These are phyloP conservation scores for Fomitiporia mediterranea DNA, from an alignment of 1,284 basidiomycete genomes.

Conservation along the genomic window DNA sequence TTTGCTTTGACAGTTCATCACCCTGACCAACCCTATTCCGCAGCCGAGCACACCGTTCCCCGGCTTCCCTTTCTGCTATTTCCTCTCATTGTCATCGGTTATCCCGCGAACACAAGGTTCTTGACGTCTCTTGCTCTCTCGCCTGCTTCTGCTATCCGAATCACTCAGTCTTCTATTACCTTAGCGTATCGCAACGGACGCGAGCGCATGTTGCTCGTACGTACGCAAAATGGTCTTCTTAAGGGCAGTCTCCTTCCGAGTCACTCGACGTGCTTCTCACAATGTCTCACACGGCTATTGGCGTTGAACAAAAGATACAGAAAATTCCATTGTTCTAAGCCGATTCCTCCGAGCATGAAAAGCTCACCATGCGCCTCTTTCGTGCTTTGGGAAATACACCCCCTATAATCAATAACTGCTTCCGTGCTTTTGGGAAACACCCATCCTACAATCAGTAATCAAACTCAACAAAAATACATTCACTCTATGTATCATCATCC, in stretches of 20 bases:
- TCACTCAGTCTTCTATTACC: neutral
- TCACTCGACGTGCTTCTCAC: constrained; percentile 2
- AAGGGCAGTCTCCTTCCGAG: neutral
- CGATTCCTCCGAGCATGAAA: neutral
- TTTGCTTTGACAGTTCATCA: neutral
- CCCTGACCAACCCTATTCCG: neutral
- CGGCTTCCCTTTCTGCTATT: neutral
- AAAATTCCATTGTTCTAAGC: neutral
- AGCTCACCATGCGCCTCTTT: neutral
- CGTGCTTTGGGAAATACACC: neutral
- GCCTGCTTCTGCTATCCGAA: neutral
- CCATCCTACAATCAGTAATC: too few relatives aligned
- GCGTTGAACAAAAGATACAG: too few relatives aligned
- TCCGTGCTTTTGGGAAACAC: too few relatives aligned
- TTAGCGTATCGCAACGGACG: neutral
- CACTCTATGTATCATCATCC: too few relatives aligned
- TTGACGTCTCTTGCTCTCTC: neutral
- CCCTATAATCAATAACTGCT: too few relatives aligned
- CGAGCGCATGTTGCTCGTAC: neutral
- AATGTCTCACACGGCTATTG: neutral
- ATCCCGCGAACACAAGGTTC: neutral
- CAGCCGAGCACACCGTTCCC: neutral
- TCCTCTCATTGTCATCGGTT: neutral
- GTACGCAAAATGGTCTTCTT: neutral
- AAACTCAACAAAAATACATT: too few relatives aligned